Evolutionary conservation across 192 early-diverging fungal genomes (phyloP).

Genomic region (Funneliformis geosporum): DNA sequence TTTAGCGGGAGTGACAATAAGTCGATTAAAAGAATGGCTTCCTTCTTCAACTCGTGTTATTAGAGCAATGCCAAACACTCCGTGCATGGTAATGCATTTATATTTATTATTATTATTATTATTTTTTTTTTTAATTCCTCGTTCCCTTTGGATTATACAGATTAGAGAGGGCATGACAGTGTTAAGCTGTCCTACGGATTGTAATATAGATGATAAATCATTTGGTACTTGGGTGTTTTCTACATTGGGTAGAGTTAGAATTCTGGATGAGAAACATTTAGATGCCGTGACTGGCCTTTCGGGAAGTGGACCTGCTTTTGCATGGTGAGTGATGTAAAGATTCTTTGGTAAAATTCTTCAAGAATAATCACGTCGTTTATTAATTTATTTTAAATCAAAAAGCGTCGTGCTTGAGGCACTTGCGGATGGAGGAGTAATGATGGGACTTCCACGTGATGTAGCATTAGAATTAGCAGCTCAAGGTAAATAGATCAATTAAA

Average conservation of each 20-base stretch:
- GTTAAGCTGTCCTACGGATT: constrained; percentile 41
- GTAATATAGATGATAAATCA: constrained; percentile 37
- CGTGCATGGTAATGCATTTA: constrained; percentile 44
- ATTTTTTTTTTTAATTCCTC: not conserved
- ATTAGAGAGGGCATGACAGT: constrained; percentile 61
- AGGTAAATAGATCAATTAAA: constrained; percentile 36
- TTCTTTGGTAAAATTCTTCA: not conserved
- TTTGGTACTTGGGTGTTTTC: constrained; percentile 52
- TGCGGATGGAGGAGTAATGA: constrained; percentile 62
- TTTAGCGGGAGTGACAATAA: constrained; percentile 53
- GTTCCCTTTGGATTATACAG: constrained; percentile 20
- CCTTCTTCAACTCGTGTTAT: constrained; percentile 48
- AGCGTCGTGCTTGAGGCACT: constrained; percentile 56
- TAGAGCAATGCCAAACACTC: constrained; percentile 60
- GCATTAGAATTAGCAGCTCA: constrained; percentile 56
- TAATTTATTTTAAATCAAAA: not conserved
- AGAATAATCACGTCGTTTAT: not conserved
- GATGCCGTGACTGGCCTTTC: constrained; percentile 56
- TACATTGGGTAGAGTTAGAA: constrained; percentile 50
- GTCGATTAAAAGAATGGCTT: constrained; percentile 50
- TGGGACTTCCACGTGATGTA: constrained; percentile 57
- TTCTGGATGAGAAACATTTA: constrained; percentile 55
- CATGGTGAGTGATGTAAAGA: constrained; percentile 39
- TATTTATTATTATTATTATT: not conserved
- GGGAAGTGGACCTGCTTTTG: constrained; percentile 58